Base-by-base conservation (phyloP, 176 grass and related monocot genomes). In the Calamus simplicifolius region DNA sequence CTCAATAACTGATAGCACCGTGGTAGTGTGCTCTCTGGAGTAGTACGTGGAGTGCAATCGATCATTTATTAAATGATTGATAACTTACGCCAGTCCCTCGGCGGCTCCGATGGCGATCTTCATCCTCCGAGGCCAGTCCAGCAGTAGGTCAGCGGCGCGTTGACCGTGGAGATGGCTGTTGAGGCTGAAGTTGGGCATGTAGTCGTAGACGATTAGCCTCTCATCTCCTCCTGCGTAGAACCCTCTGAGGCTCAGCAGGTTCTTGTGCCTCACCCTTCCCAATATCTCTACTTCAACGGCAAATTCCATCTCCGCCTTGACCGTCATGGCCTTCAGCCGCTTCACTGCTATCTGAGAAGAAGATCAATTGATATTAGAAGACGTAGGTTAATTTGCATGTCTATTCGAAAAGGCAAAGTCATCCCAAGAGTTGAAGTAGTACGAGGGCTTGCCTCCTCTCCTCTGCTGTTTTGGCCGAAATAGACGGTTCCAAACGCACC, bases 101-200 rank as follows among this genome's bases (percentile, higher is more conserved):
- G 82, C 79, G 51, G 83, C 73, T 57, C 87, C 87, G 43, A 74
- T 16, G 56, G 82, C 87, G 57, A 91, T 86, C 59, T 67, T 49
- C 61, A 83, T 43, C 56, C 82, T 76, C 63, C 64, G 68, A 0
- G 76, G 69, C 88, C 88, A 92, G 52, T 87, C 80, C 49, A 91
- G 82, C 10, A 67, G 77, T 0, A 29, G 60, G 3, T 83, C 63
- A 15, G 69, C 29, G 53, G 79, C 77, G 0, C 74, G 88, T 3
- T 61, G 72, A 4, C 74, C 71, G 17, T 86, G 79, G 14, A 91
- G 82, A 48, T 86, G 87, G 49, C 72, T 82, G 28, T 76, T 69
- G 0, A 90, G 72, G 78, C 88, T 92, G 68, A 87, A 79, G 70
- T 87, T 92, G 70, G 83, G 88, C 83, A 92, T 92, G 74, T 84